phyloP scores from a whole-genome alignment of 2,329 filamentous ascomycete genomes.

The Microcyclosporella mali region DNA sequence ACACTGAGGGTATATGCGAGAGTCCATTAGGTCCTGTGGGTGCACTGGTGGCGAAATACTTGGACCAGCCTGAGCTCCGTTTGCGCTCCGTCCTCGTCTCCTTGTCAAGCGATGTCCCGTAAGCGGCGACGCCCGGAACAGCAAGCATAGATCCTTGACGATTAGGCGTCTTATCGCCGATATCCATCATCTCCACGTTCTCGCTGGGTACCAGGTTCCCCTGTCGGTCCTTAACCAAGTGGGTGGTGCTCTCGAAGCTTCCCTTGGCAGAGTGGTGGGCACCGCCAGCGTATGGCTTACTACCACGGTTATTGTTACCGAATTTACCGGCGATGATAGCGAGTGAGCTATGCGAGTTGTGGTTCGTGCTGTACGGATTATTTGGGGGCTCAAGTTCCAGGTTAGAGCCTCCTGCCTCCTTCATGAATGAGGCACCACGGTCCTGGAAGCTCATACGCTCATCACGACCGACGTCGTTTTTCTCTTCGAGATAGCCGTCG shows the following conservation, averaged over 20 bases:
- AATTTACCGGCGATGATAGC: slow-evolving; percentile 50
- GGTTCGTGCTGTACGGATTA: slow-evolving; percentile 8
- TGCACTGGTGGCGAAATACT: slow-evolving; percentile 32
- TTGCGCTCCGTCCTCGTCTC: slow-evolving; percentile 39
- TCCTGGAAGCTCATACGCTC: slow-evolving; percentile 46
- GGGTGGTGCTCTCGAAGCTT: slow-evolving; percentile 56
- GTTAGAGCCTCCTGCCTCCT: slow-evolving; percentile 42
- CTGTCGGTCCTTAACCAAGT: slow-evolving; percentile 53
- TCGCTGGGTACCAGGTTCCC: slow-evolving; percentile 37
- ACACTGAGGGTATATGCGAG: slow-evolving; percentile 28
- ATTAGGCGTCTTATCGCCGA: slow-evolving; percentile 34
- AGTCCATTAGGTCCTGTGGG: slow-evolving; percentile 33
- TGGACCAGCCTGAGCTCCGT: slow-evolving; percentile 50
- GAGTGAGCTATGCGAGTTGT: slow-evolving; percentile 34
- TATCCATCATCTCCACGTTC: slow-evolving; percentile 41
- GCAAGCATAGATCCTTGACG: slow-evolving; percentile 11
- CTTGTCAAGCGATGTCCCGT: slow-evolving; percentile 25
- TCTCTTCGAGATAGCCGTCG: slow-evolving; percentile 38
- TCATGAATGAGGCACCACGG: slow-evolving; percentile 48
- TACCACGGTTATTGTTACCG: slow-evolving; percentile 45
- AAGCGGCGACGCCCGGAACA: slow-evolving; percentile 15
- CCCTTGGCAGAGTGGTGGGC: slow-evolving; percentile 36
- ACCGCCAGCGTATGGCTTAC: slow-evolving; percentile 32
- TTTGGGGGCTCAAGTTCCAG: slow-evolving; percentile 23
- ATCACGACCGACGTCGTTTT: slow-evolving; percentile 18